phyloP scores from a whole-genome alignment of 768 basidiomycete genomes.

The Hypholoma sublateritium region DNA sequence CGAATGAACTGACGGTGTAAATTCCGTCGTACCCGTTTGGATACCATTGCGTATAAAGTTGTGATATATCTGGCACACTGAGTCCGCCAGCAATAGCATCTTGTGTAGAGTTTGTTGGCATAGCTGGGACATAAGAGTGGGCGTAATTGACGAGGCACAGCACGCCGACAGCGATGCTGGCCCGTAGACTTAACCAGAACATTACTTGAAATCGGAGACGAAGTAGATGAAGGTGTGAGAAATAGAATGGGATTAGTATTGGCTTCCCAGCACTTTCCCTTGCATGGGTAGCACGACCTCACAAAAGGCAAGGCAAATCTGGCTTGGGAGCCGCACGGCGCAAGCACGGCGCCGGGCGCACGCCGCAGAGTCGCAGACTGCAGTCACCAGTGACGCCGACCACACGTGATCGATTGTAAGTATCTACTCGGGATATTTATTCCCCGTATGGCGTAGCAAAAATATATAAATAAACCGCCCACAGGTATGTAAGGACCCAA shows the following conservation, averaged over 20 bases:
- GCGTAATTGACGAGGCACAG: slow-evolving; percentile 15
- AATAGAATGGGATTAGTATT: neutral
- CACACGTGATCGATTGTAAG: too few species aligned
- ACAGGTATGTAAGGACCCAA: too few species aligned
- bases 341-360: neutral
- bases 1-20: neutral
- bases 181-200: too few species aligned
- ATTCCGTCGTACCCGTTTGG: slow-evolving; percentile 47
- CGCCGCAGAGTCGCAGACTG: too few species aligned
- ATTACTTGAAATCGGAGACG: neutral
- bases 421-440: too few species aligned
- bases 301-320: neutral
- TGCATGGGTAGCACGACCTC: slow-evolving; percentile 1
- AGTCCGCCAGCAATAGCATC: slow-evolving; percentile 39
- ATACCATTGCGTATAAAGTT: slow-evolving; percentile 62
- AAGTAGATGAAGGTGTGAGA: neutral
- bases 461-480: too few species aligned
- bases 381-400: too few species aligned
- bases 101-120: slow-evolving; percentile 64
- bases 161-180: neutral
- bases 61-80: slow-evolving; percentile 58
- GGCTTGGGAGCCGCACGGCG: slow-evolving; percentile 8
- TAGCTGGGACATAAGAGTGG: slow-evolving; percentile 67
- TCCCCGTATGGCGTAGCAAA: too few species aligned
- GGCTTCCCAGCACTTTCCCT: neutral